phyloP scores from a whole-genome alignment of 2,329 filamentous ascomycete species.

The Botryotinia globosa region DNA sequence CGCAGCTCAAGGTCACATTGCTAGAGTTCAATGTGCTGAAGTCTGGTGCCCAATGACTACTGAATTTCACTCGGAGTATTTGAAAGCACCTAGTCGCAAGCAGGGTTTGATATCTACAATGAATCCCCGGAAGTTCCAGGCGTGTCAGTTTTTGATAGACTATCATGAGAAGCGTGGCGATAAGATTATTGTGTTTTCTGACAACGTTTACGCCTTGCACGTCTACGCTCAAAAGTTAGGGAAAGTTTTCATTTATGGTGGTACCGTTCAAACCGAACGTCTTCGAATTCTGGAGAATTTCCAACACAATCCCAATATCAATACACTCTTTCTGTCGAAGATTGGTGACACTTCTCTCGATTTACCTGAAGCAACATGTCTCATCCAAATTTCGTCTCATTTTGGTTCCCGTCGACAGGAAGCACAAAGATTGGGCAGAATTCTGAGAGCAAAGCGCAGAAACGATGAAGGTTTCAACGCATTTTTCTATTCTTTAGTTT shows the following conservation, averaged over 20 bases:
- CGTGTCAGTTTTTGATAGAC: constrained; percentile 96
- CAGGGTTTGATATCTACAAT: constrained; percentile 81
- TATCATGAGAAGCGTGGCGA: constrained; percentile 93
- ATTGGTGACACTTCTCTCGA: constrained; percentile 99
- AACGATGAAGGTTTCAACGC: constrained; percentile 99
- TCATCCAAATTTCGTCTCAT: constrained; percentile 97
- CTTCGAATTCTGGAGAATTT: constrained; percentile 89
- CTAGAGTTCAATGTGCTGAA: constrained; percentile 94
- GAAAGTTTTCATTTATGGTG: constrained; percentile 90
- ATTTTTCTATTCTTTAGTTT: constrained; percentile 97
- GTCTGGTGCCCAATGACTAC: constrained; percentile 99
- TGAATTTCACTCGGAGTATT: constrained; percentile 95
- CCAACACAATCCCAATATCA: constrained; percentile 84
- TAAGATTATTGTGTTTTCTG: constrained; percentile 97
- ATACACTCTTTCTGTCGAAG: constrained; percentile 93
- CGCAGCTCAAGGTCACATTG: constrained; percentile 94
- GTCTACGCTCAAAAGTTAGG: constrained; percentile 79
- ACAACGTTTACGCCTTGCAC: constrained; percentile 91
- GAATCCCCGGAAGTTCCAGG: constrained; percentile 97
- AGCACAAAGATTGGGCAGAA: constrained; percentile 87
- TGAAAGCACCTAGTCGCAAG: constrained; percentile 66
- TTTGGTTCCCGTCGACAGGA: constrained; percentile 97
- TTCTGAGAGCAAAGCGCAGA: constrained; percentile 88
- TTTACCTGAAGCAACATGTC: constrained; percentile 89
- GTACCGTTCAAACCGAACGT: constrained; percentile 77